Evolutionary conservation across 2,329 filamentous ascomycete species (phyloP), one percentile per base, ranked within the genome.

Genomic region (Alternaria dauci): DNA sequence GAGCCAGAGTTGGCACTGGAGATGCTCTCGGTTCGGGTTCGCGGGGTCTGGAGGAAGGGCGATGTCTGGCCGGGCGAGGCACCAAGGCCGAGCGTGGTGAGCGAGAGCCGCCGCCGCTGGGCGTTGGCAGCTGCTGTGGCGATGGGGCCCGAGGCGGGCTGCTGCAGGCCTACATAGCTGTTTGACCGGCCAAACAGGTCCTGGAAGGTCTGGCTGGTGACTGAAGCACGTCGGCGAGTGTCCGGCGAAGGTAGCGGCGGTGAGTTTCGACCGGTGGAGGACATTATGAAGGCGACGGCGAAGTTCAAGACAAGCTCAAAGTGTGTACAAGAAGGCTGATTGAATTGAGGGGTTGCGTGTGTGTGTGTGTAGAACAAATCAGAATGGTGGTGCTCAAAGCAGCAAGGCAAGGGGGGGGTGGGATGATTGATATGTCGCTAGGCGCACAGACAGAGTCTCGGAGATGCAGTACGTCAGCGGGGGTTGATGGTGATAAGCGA

Each of bases 51-150:
- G 71, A 79, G 69, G 71, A 79, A 82, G 51, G 81, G 80, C 3
- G 81, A 81, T 30, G 74, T 75, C 58, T 80, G 76, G 70, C 75
- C 79, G 28, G 80, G 78, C 6, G 81, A 81, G 65, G 74, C 79
- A 52, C 78, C 79, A 12, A 84, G 78, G 48, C 82, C 82, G 59
- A 84, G 76, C 1, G 82, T 84, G 55, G 81, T 83, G 60, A 84
- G 71, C 7, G 82, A 84, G 32, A 85, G 78, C 52, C 82, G 81
- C 58, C 82, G 78, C 53, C 80, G 80, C 65, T 83, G 81, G 54
- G 82, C 82, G 66, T 84, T 81, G 62, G 80, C 81, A 39, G 82
- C 82, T 32, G 82, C 82, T 32, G 77, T 77, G 41, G 81, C 80
- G 67, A 84, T 84, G 55, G 82, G 81, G 39, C 82, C 82, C 20